Base-by-base conservation (phyloP, 1,284 basidiomycete genomes). In the Vanrija sp. region DNA sequence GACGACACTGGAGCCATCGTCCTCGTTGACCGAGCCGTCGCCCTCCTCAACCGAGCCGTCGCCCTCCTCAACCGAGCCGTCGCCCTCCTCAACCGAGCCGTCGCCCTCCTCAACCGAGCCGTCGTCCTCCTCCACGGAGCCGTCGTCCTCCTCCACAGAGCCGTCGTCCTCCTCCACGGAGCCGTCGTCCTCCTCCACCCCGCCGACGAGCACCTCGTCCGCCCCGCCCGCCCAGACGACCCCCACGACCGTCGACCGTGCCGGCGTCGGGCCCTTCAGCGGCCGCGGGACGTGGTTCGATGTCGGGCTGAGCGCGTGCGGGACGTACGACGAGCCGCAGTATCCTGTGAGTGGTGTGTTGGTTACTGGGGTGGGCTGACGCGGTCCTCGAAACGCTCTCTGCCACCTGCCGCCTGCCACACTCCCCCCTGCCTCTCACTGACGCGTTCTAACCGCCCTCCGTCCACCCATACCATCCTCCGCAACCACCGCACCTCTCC, bases 201-300 rank as follows among this genome's bases (percentile, higher is more conserved):
- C 41, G 8, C n/a, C 45, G 15, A 44, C 50, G 23, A 23, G 55
- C 16, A 49, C 55, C 31, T 14, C 39, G 36, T 31, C 47, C 1
- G 42, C 27, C 18, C 44, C 42, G 10, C 51, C 38, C 9, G 48
- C 22, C 27, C 59, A 5, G 15, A 25, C 55, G 1, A 44, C 61
- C 9, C 39, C 58, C 10, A 41, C 61, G 18, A 64, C 65, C 2
- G 63, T 54, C 7, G 72, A 73, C 53, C 45, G 59, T 0, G 62
- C 59, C 19, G 73, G 73, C 15, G 62, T 63, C 37, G 72, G 69
- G 5, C 70, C 73, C 1, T 74, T 67, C 67, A 53, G 55, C 18
- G 73, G 73, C 15, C 60, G 63, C 49, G 66, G 65, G 10, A 75
- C 75, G 3, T 77, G 62, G 56, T 77, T 69, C 54, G 60, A 61